Evolutionary conservation across 768 basidiomycete species (phyloP).

Genomic region (Mycena haematopus): DNA sequence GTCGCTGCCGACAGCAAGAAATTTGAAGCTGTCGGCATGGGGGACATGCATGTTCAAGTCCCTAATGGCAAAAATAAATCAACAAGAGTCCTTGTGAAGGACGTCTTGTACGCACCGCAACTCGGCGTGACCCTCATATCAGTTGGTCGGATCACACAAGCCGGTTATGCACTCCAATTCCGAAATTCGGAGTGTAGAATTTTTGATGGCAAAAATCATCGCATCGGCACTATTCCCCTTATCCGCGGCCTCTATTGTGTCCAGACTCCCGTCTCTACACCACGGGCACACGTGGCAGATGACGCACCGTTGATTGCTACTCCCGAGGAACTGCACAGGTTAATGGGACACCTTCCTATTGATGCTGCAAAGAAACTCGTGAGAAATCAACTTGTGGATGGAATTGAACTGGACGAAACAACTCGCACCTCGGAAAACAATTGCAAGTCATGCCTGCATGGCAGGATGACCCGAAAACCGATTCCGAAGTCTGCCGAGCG

Average conservation of each 20-base stretch:
- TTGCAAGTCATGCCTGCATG: slow-evolving; percentile 39
- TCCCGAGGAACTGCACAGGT: slow-evolving; percentile 33
- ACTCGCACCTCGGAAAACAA: slow-evolving; percentile 24
- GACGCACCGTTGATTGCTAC: slow-evolving; percentile 11
- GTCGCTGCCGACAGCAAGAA: slow-evolving; percentile 36
- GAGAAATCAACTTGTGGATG: slow-evolving; percentile 33
- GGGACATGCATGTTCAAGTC: slow-evolving; percentile 1
- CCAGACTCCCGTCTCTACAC: not conserved
- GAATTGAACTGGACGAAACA: slow-evolving; percentile 34
- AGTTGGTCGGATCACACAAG: slow-evolving; percentile 32
- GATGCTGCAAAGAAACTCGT: slow-evolving; percentile 33
- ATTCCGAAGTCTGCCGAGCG: slow-evolving; percentile 34
- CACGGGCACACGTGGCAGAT: not conserved
- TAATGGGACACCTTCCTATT: slow-evolving; percentile 36
- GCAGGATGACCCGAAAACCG: slow-evolving; percentile 36
- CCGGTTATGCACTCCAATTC: slow-evolving; percentile 35
- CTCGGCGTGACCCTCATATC: not conserved
- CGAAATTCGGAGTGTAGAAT: slow-evolving; percentile 32
- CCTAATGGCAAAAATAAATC: not conserved
- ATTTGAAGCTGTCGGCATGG: not conserved
- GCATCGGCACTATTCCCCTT: not conserved
- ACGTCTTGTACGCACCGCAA: not conserved
- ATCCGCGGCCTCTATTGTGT: slow-evolving; percentile 2
- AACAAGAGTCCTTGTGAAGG: not conserved
- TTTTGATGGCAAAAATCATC: slow-evolving; percentile 6